These are phyloP conservation scores for Hymenoscyphus linearis DNA, from an alignment of 2,329 filamentous ascomycete genomes.

Conservation along the genomic window DNA sequence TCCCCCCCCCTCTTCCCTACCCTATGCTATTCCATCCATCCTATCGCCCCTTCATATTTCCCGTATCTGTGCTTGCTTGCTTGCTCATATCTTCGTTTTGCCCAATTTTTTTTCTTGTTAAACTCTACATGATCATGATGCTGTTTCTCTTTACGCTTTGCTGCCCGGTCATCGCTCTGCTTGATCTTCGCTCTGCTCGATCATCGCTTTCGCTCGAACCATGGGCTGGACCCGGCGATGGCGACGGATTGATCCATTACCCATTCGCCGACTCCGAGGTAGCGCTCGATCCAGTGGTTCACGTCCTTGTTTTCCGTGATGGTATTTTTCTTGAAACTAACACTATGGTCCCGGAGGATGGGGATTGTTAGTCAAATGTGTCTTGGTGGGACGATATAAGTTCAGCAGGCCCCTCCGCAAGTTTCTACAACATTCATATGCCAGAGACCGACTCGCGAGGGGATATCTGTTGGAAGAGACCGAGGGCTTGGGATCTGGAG, in stretches of 20 bases:
- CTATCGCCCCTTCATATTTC: neutral
- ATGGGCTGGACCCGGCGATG: slow-evolving; percentile 79
- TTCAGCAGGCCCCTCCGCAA: neutral
- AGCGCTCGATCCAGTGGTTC: slow-evolving; percentile 86
- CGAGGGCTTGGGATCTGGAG: slow-evolving; percentile 4
- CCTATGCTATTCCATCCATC: neutral
- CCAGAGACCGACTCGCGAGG: neutral
- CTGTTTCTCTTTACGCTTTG: neutral
- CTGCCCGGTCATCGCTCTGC: slow-evolving; percentile 54
- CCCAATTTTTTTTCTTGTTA: neutral
- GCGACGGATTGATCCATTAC: slow-evolving; percentile 97
- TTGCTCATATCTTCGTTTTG: neutral
- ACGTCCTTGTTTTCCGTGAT: slow-evolving; percentile 79
- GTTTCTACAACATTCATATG: neutral
- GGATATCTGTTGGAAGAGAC: neutral
- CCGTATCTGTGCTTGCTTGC: neutral
- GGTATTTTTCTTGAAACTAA: slow-evolving; percentile 83
- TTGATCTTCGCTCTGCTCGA: neutral
- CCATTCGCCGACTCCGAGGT: slow-evolving; percentile 92
- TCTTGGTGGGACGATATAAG: slow-evolving; percentile 6
- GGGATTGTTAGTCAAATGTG: slow-evolving; percentile 39
- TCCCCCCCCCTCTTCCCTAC: too few species aligned
- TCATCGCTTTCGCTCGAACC: slow-evolving; percentile 83
- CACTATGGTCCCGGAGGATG: slow-evolving; percentile 44
- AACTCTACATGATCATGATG: neutral